Evolutionary conservation across 192 early-diverging fungal species (phyloP), one percentile per base, ranked within the genome.

Genomic region (Coemansia sp.): DNA sequence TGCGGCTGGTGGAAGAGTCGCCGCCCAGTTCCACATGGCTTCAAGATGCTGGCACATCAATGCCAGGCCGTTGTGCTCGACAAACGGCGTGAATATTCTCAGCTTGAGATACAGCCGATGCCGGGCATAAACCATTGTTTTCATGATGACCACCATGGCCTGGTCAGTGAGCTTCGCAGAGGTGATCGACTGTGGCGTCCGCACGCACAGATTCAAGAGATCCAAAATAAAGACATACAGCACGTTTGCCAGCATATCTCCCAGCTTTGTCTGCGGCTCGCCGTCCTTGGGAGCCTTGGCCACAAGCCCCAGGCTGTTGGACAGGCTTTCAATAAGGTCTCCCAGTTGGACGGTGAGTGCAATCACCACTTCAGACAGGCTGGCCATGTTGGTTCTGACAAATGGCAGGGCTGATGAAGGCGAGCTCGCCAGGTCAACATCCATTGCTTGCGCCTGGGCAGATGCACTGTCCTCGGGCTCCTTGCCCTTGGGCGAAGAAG

Each of bases 311-410:
- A 75, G 46, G 50, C 72, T 75, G 52, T 68, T 75, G 5, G 72
- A 75, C 32, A 67, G 58, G 45, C 64, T 64, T 65, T 75, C 72
- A 18, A 75, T 64, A 51, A 68, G 63, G 32, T 75, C 65, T 26
- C 65, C 65, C 0, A 60, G 39, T 55, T 68, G 59, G 9, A 68
- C 38, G 13, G 72, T 53, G 37, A 68, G 59, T 3, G 65, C 34
- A 33, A 75, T 58, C 5, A 61, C 60, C 1, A 60, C 53, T 29
- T 75, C 72, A 25, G 60, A 56, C 24, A 75, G 53, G 30, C 51
- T 68, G 23, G 53, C 33, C 38, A 55, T 55, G 60, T 75, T 75
- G 9, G 45, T 41, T 8, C 53, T 34, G 6, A 58, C 46, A 43
- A 46, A 75, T 13, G 60, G 49, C 40, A 64, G 53, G 15, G 55